These are phyloP conservation scores for Penicillium turbatum DNA, from an alignment of 495 filamentous ascomycete species.

Conservation along the genomic window DNA sequence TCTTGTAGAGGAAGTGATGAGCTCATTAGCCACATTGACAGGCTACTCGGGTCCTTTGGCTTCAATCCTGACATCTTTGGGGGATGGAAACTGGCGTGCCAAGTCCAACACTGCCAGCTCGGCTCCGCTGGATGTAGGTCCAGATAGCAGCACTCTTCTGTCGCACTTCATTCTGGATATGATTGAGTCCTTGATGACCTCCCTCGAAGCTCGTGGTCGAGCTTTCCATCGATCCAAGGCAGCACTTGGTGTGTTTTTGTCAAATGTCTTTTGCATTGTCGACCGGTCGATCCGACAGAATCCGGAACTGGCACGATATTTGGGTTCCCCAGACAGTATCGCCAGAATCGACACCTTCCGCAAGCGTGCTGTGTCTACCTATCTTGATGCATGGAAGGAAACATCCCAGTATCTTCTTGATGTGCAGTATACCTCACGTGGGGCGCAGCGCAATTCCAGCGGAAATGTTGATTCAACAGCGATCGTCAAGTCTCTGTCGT, in stretches of 20 bases:
- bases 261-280: constrained; percentile 81
- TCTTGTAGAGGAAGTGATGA: constrained; percentile 80
- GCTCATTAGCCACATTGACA: constrained; percentile 77
- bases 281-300: constrained; percentile 77
- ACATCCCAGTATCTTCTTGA: constrained; percentile 81
- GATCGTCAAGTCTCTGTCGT: constrained; percentile 74
- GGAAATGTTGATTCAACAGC: constrained; percentile 66
- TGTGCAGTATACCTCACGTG: constrained; percentile 81
- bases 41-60: constrained; percentile 82
- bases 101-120: constrained; percentile 58
- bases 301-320: constrained; percentile 66
- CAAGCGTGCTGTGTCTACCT: constrained; percentile 76
- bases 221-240: constrained; percentile 71
- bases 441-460: constrained; percentile 61
- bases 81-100: constrained; percentile 81
- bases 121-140: constrained; percentile 77
- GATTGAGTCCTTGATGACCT: constrained; percentile 71
- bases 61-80: constrained; percentile 84
- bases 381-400: constrained; percentile 87
- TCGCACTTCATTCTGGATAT: constrained; percentile 82
- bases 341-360: constrained; percentile 74
- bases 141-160: constrained; percentile 84
- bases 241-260: constrained; percentile 81
- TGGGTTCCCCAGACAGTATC: constrained; percentile 58
- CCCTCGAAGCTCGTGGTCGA: constrained; percentile 74